A percentile compares a stretch with the other conserved stretches of the same genome.
Evolutionary conservation across 345 rosid genomes (phyloP).

Genomic region (Syzygium aqueum): DNA sequence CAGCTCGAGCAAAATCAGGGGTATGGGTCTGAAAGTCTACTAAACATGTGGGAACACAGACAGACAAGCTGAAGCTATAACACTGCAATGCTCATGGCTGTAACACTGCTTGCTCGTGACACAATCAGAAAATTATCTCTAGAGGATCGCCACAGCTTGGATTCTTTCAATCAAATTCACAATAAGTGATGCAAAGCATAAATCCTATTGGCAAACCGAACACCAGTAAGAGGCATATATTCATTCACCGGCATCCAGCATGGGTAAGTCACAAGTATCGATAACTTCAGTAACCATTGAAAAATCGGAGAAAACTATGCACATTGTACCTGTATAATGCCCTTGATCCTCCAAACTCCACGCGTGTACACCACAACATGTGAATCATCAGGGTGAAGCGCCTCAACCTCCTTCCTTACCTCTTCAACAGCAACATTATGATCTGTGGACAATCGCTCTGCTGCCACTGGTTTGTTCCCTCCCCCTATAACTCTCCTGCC

Average conservation of each 20-base stretch:
- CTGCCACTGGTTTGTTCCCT: constrained; percentile 32
- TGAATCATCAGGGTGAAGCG: constrained; percentile 93
- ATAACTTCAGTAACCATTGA: not conserved
- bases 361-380: constrained; percentile 69
- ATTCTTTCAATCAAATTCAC: not conserved
- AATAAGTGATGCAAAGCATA: not conserved
- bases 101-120: not conserved
- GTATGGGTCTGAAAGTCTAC: not conserved
- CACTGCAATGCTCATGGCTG: not conserved
- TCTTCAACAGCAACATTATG: constrained; percentile 93
- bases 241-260: not conserved
- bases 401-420: constrained; percentile 89
- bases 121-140: not conserved
- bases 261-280: not conserved
- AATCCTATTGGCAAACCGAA: not conserved
- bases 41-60: not conserved
- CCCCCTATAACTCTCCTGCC: constrained; percentile 43
- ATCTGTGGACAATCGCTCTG: constrained; percentile 90
- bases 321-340: constrained; percentile 78
- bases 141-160: not conserved
- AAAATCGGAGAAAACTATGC: not conserved
- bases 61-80: not conserved
- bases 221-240: not conserved
- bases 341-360: constrained; percentile 99
- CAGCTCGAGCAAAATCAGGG: not conserved